Base-by-base conservation (phyloP, 345 rosid genomes). In the Syzygium aqueum region DNA sequence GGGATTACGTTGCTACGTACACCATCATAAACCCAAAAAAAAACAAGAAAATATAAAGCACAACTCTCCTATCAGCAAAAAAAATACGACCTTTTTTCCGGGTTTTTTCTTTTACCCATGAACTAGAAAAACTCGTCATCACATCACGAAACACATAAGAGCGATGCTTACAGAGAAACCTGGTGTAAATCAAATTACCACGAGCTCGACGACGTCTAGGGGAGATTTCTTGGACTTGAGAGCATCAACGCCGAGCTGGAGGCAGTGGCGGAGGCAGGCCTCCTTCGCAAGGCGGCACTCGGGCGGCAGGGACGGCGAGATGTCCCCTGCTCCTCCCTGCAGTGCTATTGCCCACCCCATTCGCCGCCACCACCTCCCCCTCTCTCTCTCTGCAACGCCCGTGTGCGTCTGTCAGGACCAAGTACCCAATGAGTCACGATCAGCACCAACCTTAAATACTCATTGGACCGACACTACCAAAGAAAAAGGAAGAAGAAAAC, bases 271-370 rank as follows among this genome's bases (percentile, higher is more conserved):
- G 88, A 97, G 99, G 85, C 92, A 95, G 23, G 65, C 94, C 90
- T 96, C 99, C 23, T 98, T 93, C 59, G 98, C 95, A 43, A 91
- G 89, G 84, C 97, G 97, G 78, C 92, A 92, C n/a, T 95, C 96
- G 9, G 89, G 92, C 0, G 93, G 93, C 61, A 94, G 77, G 10
- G 94, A 88, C 43, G 88, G 88, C 8, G 96, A 88, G 14, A 95
- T 95, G 84, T 93, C 96, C 59, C 99, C 99, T 65, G 92, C 99
- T 27, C 99, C 99, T 40, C 99, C 99, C 88, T 97, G 99, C 1
- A 97, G 78, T 22, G 99, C 98, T 22, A 97, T 95, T 51, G 99
- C 99, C 99, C 99, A 97, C 78, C 99, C 98, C 91, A 94, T 94
- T 53, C 73, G 49, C 50, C 33, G 22, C 88, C 49, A 13, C 84